Conservation (phyloP, 2,329 filamentous ascomycete genomes). For the Blastomyces silverae region DNA sequence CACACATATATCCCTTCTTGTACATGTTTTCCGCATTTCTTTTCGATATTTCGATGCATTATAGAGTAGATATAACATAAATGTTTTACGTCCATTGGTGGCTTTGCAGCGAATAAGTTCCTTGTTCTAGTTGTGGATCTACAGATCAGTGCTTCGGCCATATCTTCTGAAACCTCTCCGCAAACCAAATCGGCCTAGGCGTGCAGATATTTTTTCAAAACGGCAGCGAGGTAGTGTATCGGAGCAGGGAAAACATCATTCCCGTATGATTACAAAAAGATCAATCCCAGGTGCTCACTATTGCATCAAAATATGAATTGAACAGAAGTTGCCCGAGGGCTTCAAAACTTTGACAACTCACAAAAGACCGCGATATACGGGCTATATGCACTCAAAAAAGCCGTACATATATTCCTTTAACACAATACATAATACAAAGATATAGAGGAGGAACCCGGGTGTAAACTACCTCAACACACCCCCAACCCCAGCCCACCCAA, state of each 20-base stretch:
- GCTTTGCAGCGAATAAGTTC: not conserved
- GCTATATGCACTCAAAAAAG: not conserved
- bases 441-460: too few species aligned
- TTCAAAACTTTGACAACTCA: not conserved
- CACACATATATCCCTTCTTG: not conserved
- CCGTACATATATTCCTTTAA: not conserved
- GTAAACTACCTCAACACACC: constrained; percentile 39
- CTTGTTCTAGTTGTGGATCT: too few species aligned
- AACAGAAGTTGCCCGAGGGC: not conserved
- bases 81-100: not conserved
- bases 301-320: not conserved
- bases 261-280: not conserved
- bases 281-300: not conserved
- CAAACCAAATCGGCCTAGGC: too few species aligned
- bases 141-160: too few species aligned
- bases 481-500: constrained; percentile 45
- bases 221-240: too few species aligned
- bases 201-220: too few species aligned
- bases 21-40: not conserved
- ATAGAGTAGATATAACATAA: not conserved
- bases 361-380: not conserved
- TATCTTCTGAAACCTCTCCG: too few species aligned
- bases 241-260: too few species aligned
- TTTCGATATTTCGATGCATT: not conserved
- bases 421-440: not conserved